Evolutionary conservation across 1,139 yeast genomes (phyloP).

Genomic region (Suhomyces guaymorum): DNA sequence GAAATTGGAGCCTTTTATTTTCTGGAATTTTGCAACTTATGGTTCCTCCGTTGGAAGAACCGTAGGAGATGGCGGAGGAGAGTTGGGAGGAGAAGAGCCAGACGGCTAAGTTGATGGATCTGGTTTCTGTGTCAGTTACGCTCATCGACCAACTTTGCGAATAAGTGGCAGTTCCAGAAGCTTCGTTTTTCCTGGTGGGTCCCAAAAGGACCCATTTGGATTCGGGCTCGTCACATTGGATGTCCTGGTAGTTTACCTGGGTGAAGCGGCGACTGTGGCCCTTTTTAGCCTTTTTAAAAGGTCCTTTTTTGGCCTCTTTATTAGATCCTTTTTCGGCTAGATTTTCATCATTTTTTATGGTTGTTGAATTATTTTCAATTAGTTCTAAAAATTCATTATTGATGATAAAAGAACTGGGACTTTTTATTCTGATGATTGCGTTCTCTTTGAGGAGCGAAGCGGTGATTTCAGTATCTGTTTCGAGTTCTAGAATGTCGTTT

Average conservation of each 20-base stretch:
- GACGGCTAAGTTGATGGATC: constrained; percentile 17
- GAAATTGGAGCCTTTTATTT: constrained; percentile 26
- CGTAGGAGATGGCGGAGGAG: constrained; percentile 16
- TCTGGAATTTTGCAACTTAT: constrained; percentile 24
- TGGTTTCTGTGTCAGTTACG: constrained; percentile 14
- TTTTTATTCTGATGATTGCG: constrained; percentile 11
- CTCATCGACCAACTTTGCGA: constrained; percentile 27
- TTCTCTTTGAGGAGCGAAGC: constrained; percentile 10
- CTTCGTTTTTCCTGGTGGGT: constrained; percentile 13
- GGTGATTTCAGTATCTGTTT: constrained; percentile 8
- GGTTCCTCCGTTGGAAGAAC: constrained; percentile 22
- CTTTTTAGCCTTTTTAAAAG: too few relatives aligned
- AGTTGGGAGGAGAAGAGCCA: constrained; percentile 17
- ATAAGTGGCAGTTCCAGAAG: constrained; percentile 20
- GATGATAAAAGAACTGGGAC: constrained; percentile 13
- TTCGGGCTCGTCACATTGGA: constrained; percentile 2
- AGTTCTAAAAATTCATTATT: constrained; percentile 8
- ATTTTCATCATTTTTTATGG: too few relatives aligned
- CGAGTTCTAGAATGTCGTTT: constrained; percentile 10
- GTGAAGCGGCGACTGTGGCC: too few relatives aligned
- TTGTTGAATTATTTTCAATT: constrained; percentile 1
- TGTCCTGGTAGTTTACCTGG: constrained; percentile 13
- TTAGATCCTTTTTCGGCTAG: too few relatives aligned
- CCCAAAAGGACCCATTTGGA: constrained; percentile 16
- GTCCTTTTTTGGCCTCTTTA: too few relatives aligned